These are phyloP conservation scores for Trypanosoma vivax DNA, from an alignment of 208 protist species.

Conservation along the genomic window DNA sequence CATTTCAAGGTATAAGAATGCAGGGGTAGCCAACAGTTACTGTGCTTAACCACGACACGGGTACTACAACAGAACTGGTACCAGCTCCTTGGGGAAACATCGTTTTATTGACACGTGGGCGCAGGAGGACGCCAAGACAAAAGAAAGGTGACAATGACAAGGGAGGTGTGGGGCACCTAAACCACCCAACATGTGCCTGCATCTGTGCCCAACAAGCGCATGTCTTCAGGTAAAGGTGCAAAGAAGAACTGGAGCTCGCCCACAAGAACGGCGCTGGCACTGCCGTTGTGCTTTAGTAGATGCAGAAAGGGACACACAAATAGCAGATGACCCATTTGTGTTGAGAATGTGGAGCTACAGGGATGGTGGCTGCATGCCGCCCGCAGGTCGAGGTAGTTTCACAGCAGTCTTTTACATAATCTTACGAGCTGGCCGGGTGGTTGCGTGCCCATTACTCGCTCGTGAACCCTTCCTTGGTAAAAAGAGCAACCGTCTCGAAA, in stretches of 20 bases:
- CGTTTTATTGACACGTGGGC: too few species aligned
- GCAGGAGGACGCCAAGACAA: too few species aligned
- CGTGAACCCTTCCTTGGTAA: constrained; percentile 37
- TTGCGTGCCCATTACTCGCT: neutral
- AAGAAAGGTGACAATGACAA: too few species aligned
- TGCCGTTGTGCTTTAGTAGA: neutral
- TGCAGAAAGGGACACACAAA: neutral
- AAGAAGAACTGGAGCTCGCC: constrained; percentile 18
- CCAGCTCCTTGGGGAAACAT: too few species aligned
- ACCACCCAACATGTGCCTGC: too few species aligned
- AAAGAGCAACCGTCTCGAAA: constrained; percentile 59
- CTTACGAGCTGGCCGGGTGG: constrained; percentile 28
- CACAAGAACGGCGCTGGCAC: constrained; percentile 3
- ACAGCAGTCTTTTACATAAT: constrained; percentile 48
- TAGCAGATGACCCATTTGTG: constrained; percentile 2
- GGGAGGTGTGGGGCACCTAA: too few species aligned
- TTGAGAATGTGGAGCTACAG: neutral
- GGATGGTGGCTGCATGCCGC: constrained; percentile 1
- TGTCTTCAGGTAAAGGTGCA: constrained; percentile 19
- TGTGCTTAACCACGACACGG: too few species aligned
- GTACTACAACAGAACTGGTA: too few species aligned
- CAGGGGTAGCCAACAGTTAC: too few species aligned
- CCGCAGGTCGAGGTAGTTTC: too few species aligned
- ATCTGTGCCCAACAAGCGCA: neutral
- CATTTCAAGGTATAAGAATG: too few species aligned